These are phyloP conservation scores for Cantharellus cinnabarinus DNA, from an alignment of 768 basidiomycete genomes.

Conservation along the genomic window DNA sequence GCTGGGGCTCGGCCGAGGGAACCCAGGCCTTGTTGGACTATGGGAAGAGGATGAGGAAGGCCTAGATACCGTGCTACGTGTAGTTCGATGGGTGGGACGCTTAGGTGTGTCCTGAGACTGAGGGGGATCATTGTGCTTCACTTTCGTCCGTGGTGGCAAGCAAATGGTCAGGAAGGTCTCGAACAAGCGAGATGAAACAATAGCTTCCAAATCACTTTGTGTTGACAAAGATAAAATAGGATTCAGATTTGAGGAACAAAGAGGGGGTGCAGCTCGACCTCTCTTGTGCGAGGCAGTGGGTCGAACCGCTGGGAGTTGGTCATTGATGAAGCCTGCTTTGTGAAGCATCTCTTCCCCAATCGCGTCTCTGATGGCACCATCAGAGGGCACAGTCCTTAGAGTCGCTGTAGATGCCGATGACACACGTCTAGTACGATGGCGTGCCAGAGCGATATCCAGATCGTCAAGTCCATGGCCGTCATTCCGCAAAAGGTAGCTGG, in stretches of 20 bases:
- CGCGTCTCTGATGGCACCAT: slow-evolving; percentile 2
- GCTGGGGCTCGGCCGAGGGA: background rate
- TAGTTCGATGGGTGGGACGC: background rate
- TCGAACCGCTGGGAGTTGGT: too few relatives aligned
- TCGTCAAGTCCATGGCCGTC: slow-evolving; percentile 3
- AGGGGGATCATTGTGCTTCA: background rate
- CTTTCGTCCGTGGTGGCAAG: background rate
- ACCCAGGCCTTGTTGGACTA: background rate
- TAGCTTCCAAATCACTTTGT: slow-evolving; percentile 6
- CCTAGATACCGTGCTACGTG: background rate
- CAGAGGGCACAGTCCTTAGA: background rate
- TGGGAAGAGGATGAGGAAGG: background rate
- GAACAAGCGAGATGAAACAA: slow-evolving; percentile 5
- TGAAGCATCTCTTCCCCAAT: background rate
- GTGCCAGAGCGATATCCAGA: slow-evolving; percentile 2
- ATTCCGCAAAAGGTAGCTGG: background rate
- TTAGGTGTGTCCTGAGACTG: background rate
- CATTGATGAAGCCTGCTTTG: background rate
- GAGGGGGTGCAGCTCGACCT: background rate
- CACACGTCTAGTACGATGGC: slow-evolving; percentile 3
- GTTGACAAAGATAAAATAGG: background rate
- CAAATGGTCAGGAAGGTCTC: slow-evolving; percentile 7
- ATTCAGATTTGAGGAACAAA: background rate
- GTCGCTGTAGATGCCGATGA: slow-evolving; percentile 6
- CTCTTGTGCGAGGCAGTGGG: background rate